These are phyloP conservation scores for Fusarium austroafricanum DNA, from an alignment of 2,329 filamentous ascomycete genomes.

Conservation along the genomic window DNA sequence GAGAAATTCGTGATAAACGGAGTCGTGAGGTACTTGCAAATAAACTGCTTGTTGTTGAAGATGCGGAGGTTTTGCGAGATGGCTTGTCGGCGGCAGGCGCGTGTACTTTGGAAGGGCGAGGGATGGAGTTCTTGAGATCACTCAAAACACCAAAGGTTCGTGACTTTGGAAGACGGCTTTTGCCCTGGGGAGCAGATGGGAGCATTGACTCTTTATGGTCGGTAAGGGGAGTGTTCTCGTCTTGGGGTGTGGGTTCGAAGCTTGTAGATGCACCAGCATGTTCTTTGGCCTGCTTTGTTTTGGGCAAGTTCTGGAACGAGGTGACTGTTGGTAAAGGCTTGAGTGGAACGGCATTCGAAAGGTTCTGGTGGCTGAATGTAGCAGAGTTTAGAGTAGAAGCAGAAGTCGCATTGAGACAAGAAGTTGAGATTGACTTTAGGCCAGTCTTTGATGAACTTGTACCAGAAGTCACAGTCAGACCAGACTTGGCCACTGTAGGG, in stretches of 20 bases:
- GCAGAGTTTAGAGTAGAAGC: conserved; percentile 10
- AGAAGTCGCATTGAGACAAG: neutral
- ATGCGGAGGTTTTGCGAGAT: conserved; percentile 34
- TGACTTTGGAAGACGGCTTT: conserved; percentile 56
- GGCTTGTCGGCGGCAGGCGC: conserved; percentile 20
- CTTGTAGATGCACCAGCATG: conserved; percentile 26
- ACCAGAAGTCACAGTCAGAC: conserved; percentile 36
- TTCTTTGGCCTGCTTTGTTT: conserved; percentile 17
- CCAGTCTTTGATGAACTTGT: neutral
- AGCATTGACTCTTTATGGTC: conserved; percentile 1
- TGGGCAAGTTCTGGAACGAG: conserved; percentile 28
- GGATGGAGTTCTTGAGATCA: conserved; percentile 59
- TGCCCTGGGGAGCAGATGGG: neutral
- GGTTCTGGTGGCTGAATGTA: conserved; percentile 32
- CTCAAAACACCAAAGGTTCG: conserved; percentile 59
- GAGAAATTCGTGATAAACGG: conserved; percentile 35
- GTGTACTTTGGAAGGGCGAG: conserved; percentile 47
- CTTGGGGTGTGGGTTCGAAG: conserved; percentile 25
- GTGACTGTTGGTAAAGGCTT: conserved; percentile 31
- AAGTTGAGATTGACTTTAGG: neutral
- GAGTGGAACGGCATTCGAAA: neutral
- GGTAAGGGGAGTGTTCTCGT: conserved; percentile 47
- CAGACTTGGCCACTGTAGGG: conserved; percentile 48
- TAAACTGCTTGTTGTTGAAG: conserved; percentile 37
- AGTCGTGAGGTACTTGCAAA: conserved; percentile 35